Percentiles rank a stretch among this genome's conserved stretches.
phyloP scores from a whole-genome alignment of 305 asterid genomes.

The Fraxinus nigra region DNA sequence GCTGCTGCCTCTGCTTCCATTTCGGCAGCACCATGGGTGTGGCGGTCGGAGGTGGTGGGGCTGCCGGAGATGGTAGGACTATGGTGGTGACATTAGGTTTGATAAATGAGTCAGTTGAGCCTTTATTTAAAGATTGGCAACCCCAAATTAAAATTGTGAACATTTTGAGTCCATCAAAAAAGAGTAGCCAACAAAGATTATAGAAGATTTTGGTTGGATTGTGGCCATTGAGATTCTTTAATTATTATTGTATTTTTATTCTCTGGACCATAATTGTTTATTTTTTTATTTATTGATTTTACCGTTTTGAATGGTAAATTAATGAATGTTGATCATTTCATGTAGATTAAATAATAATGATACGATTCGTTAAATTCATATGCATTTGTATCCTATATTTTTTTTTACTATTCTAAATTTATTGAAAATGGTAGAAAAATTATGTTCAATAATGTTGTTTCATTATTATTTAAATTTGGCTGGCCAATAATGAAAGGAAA shows the following conservation, averaged over 20 bases:
- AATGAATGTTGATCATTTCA: not conserved
- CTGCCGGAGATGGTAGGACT: not conserved
- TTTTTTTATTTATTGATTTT: too few relatives aligned
- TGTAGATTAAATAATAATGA: too few relatives aligned
- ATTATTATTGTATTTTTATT: not conserved
- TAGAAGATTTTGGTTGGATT: not conserved
- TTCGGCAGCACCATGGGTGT: not conserved
- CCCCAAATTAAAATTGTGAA: not conserved
- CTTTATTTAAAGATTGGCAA: not conserved
- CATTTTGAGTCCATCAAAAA: not conserved
- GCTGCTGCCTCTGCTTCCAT: not conserved
- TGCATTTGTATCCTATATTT: not conserved
- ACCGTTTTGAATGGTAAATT: not conserved
- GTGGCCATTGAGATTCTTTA: not conserved
- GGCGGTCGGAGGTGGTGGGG: not conserved
- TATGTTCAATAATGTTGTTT: not conserved
- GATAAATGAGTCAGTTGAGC: not conserved
- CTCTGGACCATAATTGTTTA: not conserved
- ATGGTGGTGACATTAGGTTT: not conserved
- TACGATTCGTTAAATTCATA: too few relatives aligned
- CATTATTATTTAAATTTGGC: not conserved
- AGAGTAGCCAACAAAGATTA: not conserved
- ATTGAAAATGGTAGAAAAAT: not conserved
- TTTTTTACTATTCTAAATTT: not conserved
- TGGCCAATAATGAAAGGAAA: not conserved